Evolutionary conservation across 805 yeast genomes (phyloP), one percentile per base, ranked within the genome.

Genomic region (Ogataea trehalophila): DNA sequence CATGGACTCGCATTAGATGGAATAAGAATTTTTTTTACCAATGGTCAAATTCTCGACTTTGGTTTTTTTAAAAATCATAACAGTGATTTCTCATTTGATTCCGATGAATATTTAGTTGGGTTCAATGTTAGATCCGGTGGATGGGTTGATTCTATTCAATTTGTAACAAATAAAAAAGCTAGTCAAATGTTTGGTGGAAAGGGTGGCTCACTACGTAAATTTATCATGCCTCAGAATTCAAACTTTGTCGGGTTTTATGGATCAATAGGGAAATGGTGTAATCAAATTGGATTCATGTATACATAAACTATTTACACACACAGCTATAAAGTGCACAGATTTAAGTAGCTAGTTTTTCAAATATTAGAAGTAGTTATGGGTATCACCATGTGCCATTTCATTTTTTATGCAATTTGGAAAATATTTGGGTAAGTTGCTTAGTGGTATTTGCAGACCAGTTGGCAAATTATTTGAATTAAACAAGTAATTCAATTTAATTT

Each of bases 121-220:
- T 69, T 91, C 46, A 72, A 75, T 39, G 68, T 89, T 41, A 73
- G 95, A 53, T 72, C 80, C 38, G 98, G 98, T 11, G 81, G 74
- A 1, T 94, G 98, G 97, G 72, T 94, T 5, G 98, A 94, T 70
- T 96, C 85, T 1, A 69, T 88, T 20, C 94, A 87, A 60, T 69
- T 94, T 33, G 72, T 81, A 17, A 86, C 95, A 2, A 70, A 68
- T 47, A 85, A 85, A 2, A 71, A 81, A 50, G 57, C 70, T 1
- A 77, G 85, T 37, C 74, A 73, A 2, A 66, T 79, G 73, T 77
- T 70, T 54, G 97, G 97, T 14, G 86, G 86, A 42, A 61, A 68
- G 1, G 72, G 73, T 7, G 97, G 97, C 6, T 76, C 84, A 4
- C 61, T 74, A 7, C 76, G 80, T 33, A 73, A 74, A 17, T 66